Conservation (phyloP, 1,284 basidiomycete species). For the Ustilago vetiveriae region DNA sequence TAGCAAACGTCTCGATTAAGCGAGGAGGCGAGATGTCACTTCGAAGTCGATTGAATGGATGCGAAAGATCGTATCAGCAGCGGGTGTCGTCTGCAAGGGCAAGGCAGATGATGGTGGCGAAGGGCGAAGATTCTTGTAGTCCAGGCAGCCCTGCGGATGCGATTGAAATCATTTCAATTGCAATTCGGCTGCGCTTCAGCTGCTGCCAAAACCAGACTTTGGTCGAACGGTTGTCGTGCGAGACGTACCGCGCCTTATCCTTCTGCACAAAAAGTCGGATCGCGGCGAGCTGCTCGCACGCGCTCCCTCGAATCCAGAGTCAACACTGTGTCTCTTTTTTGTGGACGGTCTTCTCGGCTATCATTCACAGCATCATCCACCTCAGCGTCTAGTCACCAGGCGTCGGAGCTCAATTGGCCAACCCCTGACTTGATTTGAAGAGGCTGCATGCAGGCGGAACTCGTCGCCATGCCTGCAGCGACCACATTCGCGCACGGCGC, state of each 20-base stretch:
- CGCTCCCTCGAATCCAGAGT: slow-evolving; percentile 2
- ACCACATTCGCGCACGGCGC: slow-evolving; percentile 12
- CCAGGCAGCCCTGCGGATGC: slow-evolving; percentile 1
- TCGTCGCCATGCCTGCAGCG: slow-evolving; percentile 16
- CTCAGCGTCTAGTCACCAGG: too few relatives aligned
- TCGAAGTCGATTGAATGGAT: slow-evolving; percentile 11
- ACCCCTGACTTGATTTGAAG: too few relatives aligned
- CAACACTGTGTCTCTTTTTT: slow-evolving; percentile 30
- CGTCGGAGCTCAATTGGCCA: too few relatives aligned
- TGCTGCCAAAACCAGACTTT: neutral
- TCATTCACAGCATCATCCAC: neutral
- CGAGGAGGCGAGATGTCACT: slow-evolving; percentile 3
- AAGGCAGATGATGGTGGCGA: slow-evolving; percentile 52
- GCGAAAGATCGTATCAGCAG: slow-evolving; percentile 25
- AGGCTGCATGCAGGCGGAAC: too few relatives aligned
- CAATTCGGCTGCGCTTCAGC: neutral
- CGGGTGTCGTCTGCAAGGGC: slow-evolving; percentile 38
- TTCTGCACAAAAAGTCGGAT: slow-evolving; percentile 16
- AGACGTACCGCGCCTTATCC: slow-evolving; percentile 9
- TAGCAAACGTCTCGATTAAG: slow-evolving; percentile 6
- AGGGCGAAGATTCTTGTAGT: slow-evolving; percentile 23
- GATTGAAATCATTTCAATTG: slow-evolving; percentile 5
- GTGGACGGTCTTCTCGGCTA: slow-evolving; percentile 2
- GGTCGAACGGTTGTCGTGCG: slow-evolving; percentile 28
- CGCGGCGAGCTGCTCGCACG: slow-evolving; percentile 22